Evolutionary conservation across 1,284 basidiomycete genomes (phyloP), one percentile per base, ranked within the genome.

Genomic region (Flammula alnicola): DNA sequence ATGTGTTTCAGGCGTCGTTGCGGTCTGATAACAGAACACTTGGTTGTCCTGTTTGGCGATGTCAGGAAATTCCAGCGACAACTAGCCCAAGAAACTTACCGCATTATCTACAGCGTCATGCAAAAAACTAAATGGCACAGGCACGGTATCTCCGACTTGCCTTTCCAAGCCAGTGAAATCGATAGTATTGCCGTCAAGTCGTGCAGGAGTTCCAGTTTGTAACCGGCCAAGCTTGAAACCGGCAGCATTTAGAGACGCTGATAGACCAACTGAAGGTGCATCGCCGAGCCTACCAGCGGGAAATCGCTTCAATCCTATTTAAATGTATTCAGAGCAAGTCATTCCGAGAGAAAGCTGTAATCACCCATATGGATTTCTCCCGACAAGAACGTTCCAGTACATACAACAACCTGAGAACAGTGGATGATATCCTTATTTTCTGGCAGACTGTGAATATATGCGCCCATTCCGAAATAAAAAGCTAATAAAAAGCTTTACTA

Each of bases 181-280:
- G 43, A 95, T 91, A 3, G 86, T 87, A 4, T 71, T 75, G 22
- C 79, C 80, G 37, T 84, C 83, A 5, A 96, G 73, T 5, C 93
- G 76, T 1, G 93, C 91, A 11, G 93, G 93, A 0, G 93, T 96
- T 3, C 93, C 93, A 0, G 93, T 96, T 72, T 95, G 93, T 44
- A 95, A 73, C 7, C 93, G 80, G 1, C 87, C 86, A 2, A 95
- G 83, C 57, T 80, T 77, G 68, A 96, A 94, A 0, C 91, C 91
- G 5, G 91, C 90, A 5, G 75, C 67, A 4, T 76, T 73, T 4
- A 96, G 79, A 3, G 91, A 91, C 1, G 78, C 79, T 4, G 92
- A 94, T 4, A 95, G 76, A 0, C 87, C 88, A 23, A 80, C 67
- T 2, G 89, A 87, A 0, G 91, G 86, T 12, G 81, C 77, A 52